phyloP scores from a whole-genome alignment of 306 rosid genomes.

The Gynostemma pentaphyllum region DNA sequence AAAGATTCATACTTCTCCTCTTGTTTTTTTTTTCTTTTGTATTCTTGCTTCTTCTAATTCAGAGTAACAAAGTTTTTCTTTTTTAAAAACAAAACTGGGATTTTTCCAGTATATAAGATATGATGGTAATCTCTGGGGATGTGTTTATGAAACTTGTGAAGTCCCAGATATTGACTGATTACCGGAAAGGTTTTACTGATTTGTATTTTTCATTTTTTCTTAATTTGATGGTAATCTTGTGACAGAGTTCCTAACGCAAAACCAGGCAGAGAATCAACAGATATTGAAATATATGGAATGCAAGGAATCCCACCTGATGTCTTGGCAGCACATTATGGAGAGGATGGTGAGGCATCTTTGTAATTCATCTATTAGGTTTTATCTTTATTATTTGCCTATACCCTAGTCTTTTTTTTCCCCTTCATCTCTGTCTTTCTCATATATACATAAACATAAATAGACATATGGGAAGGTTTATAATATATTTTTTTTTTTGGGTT shows the following conservation, averaged over 20 bases:
- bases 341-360: constrained; percentile 47
- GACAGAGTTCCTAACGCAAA: constrained; percentile 93
- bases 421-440: not conserved
- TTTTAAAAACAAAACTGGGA: no score
- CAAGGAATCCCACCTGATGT: constrained; percentile 94
- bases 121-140: not conserved
- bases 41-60: no score
- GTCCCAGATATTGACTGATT: not conserved
- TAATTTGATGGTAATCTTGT: not conserved
- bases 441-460: not conserved
- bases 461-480: not conserved
- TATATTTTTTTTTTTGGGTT: not conserved
- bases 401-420: not conserved
- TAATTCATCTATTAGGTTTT: not conserved
- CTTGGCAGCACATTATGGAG: constrained; percentile 95
- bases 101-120: not conserved
- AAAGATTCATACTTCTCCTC: not conserved
- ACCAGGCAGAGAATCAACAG: constrained; percentile 78
- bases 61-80: no score
- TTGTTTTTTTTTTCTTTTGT: no score
- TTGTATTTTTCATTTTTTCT: not conserved
- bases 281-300: constrained; percentile 98
- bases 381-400: not conserved
- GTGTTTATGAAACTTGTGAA: not conserved
- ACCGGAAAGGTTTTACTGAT: not conserved